Percentiles rank a stretch among this genome's conserved stretches.
phyloP scores from a whole-genome alignment of 805 yeast species.

The Lachancea nothofagi region DNA sequence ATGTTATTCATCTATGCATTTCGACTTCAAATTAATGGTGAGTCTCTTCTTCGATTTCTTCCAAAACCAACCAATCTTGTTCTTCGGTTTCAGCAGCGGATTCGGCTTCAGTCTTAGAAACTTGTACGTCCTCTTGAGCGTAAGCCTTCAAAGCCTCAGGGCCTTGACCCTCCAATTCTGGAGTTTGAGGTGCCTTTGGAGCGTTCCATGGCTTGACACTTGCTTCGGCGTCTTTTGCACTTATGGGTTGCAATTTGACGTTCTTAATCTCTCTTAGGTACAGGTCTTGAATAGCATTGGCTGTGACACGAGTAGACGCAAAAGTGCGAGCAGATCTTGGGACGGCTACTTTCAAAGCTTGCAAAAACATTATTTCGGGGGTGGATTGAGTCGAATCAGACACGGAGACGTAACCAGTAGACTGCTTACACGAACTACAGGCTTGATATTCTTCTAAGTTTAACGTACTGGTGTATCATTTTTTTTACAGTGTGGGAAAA shows the following conservation, averaged over 20 bases:
- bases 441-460: too few relatives aligned
- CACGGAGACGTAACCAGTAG: too few relatives aligned
- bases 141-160: conserved; percentile 62
- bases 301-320: conserved; percentile 33
- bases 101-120: conserved; percentile 46
- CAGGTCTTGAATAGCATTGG: conserved; percentile 71
- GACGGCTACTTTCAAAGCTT: conserved; percentile 6
- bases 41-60: conserved; percentile 52
- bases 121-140: conserved; percentile 70
- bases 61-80: conserved; percentile 79
- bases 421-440: too few relatives aligned
- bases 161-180: conserved; percentile 63
- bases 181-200: conserved; percentile 74
- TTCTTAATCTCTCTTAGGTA: conserved; percentile 82
- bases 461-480: background rate
- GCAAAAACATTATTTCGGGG: conserved; percentile 7
- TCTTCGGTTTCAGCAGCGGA: conserved; percentile 31
- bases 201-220: conserved; percentile 77
- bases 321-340: conserved; percentile 21
- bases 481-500: background rate
- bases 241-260: conserved; percentile 76
- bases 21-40: conserved; percentile 8
- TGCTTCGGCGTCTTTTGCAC: conserved; percentile 69
- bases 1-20: background rate
- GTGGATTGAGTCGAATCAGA: too few relatives aligned